Evolutionary conservation across 768 basidiomycete genomes (phyloP).

Genomic region (Pleurotus eryngii): DNA sequence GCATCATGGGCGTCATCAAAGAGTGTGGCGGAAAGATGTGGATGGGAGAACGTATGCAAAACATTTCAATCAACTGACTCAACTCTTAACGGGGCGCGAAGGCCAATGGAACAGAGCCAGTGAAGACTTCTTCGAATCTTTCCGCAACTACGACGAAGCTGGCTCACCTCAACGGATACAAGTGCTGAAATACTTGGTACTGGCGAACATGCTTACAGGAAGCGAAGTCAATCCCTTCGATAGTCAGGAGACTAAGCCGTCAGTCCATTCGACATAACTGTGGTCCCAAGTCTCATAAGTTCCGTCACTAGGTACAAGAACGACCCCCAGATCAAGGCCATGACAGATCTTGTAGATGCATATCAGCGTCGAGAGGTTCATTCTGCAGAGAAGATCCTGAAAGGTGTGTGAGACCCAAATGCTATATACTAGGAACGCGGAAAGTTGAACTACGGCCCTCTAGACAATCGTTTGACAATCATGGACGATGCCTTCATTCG

Average conservation of each 20-base stretch:
- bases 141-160: constrained; percentile 97
- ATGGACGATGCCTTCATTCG: constrained; percentile 96
- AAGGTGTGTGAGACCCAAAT: constrained; percentile 46
- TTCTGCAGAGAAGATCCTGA: constrained; percentile 92
- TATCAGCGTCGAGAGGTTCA: constrained; percentile 97
- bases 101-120: constrained; percentile 97
- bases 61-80: not conserved
- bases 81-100: constrained; percentile 23
- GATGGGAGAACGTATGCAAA: constrained; percentile 91
- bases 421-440: constrained; percentile 64
- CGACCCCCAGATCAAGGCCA: constrained; percentile 94
- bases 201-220: constrained; percentile 97
- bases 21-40: constrained; percentile 99
- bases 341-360: constrained; percentile 96
- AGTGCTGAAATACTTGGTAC: constrained; percentile 95
- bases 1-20: constrained; percentile 98
- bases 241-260: constrained; percentile 99
- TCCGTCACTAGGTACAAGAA: constrained; percentile 72
- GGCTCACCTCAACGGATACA: constrained; percentile 96
- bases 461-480: constrained; percentile 92
- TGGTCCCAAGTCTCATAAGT: not conserved
- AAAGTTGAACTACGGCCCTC: constrained; percentile 50
- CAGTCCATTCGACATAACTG: not conserved
- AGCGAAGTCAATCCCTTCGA: constrained; percentile 99
- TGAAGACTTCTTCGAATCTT: constrained; percentile 98